Conservation (phyloP, 331 rosid species). For the Dryas integrifolia region DNA sequence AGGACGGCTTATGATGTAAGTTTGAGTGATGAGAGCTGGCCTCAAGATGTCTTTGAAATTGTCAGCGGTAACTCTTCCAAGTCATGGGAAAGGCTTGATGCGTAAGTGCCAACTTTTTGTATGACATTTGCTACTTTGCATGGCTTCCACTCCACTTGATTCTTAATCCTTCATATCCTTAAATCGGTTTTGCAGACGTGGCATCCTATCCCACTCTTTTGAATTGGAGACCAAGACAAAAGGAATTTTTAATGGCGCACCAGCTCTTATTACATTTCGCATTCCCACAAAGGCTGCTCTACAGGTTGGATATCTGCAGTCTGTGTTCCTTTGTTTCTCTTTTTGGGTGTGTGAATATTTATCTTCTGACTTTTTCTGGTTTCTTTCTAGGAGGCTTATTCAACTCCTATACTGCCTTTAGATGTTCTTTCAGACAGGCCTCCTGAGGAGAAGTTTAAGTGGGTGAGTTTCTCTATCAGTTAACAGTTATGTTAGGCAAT, state of each 20-base stretch:
- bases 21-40: constrained; percentile 79
- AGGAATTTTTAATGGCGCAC: constrained; percentile 64
- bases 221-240: constrained; percentile 80
- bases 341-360: constrained; percentile 18
- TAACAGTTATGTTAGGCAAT: constrained; percentile 12
- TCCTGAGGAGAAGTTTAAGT: constrained; percentile 84
- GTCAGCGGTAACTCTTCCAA: constrained; percentile 68
- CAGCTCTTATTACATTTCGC: constrained; percentile 82
- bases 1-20: constrained; percentile 92
- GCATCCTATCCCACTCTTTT: constrained; percentile 67
- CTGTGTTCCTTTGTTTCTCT: background rate
- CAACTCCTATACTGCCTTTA: constrained; percentile 85
- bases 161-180: constrained; percentile 9
- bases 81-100: constrained; percentile 96
- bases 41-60: constrained; percentile 52
- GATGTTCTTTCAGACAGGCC: constrained; percentile 90
- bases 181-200: constrained; percentile 54
- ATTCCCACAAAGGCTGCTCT: constrained; percentile 81
- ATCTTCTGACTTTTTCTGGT: constrained; percentile 17
- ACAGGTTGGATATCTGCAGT: constrained; percentile 51
- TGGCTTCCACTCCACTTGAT: constrained; percentile 11
- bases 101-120: constrained; percentile 51
- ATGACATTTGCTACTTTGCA: constrained; percentile 10
- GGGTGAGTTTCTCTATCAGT: constrained; percentile 48
- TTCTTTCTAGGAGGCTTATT: constrained; percentile 58